Conservation (phyloP, 2,329 filamentous ascomycete genomes). For the Ceratocystis destructans region DNA sequence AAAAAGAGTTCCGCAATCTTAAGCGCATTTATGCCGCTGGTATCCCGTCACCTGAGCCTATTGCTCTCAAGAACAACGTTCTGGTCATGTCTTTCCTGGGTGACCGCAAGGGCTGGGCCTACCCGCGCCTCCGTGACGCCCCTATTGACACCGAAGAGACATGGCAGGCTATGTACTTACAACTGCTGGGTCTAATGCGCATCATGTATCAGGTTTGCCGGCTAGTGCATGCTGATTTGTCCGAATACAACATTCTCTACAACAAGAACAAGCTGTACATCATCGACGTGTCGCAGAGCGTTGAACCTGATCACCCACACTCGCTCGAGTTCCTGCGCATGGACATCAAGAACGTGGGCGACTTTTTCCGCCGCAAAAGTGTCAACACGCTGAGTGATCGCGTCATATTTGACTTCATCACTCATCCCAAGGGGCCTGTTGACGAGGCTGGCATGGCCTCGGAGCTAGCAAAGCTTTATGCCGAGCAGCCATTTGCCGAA, state of each 20-base stretch:
- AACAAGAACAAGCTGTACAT: constrained; percentile 71
- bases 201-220: constrained; percentile 83
- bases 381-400: constrained; percentile 71
- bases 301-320: constrained; percentile 89
- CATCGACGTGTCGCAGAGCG: constrained; percentile 94
- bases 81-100: constrained; percentile 91
- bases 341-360: constrained; percentile 94
- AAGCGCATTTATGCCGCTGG: constrained; percentile 69
- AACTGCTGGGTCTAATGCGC: constrained; percentile 79
- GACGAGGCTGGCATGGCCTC: constrained; percentile 48
- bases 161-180: constrained; percentile 68
- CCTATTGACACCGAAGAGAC: constrained; percentile 56
- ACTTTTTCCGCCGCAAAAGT: constrained; percentile 79
- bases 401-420: constrained; percentile 74
- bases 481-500: constrained; percentile 36
- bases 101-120: constrained; percentile 72
- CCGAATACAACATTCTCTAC: constrained; percentile 96
- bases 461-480: constrained; percentile 54
- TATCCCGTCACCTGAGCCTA: constrained; percentile 80
- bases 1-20: constrained; percentile 95
- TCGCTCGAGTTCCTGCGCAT: constrained; percentile 89
- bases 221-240: constrained; percentile 89
- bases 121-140: constrained; percentile 80
- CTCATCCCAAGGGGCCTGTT: constrained; percentile 42
- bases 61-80: constrained; percentile 84